A percentile compares a stretch with the other conserved stretches of the same genome.
phyloP scores from a whole-genome alignment of 257 asterid species.

The Verbena officinalis region DNA sequence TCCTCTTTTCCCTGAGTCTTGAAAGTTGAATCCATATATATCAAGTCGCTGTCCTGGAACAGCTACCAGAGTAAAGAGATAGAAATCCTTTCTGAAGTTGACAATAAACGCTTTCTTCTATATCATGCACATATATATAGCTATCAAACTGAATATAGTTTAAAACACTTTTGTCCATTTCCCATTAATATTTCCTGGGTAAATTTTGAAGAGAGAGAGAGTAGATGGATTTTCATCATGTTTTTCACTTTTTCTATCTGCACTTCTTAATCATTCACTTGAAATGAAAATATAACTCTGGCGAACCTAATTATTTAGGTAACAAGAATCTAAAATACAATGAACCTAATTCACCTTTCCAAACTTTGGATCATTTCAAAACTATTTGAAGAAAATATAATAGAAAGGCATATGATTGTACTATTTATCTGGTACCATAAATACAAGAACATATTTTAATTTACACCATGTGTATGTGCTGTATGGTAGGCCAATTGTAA shows the following conservation, averaged over 20 bases:
- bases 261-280: not conserved
- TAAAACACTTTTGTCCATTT: constrained; percentile 5
- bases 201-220: not conserved
- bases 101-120: constrained; percentile 44
- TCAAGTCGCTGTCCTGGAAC: constrained; percentile 56
- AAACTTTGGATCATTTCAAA: no score
- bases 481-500: not conserved
- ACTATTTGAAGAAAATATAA: no score
- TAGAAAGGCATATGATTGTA: no score
- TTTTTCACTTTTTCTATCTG: constrained; percentile 27
- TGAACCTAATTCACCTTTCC: no score
- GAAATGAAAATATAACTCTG: no score
- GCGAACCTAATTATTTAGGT: no score
- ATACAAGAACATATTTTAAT: not conserved
- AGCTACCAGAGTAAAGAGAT: constrained; percentile 28
- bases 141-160: constrained; percentile 17
- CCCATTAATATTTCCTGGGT: constrained; percentile 16
- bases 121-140: constrained; percentile 28
- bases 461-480: not conserved
- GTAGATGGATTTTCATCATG: constrained; percentile 24
- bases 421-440: no score
- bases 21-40: constrained; percentile 43
- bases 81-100: constrained; percentile 49
- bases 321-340: not conserved
- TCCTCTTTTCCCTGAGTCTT: constrained; percentile 36